Percentiles rank a stretch among this genome's conserved stretches.
Conservation (phyloP, 1,284 basidiomycete species). For the Sparassis latifolia region DNA sequence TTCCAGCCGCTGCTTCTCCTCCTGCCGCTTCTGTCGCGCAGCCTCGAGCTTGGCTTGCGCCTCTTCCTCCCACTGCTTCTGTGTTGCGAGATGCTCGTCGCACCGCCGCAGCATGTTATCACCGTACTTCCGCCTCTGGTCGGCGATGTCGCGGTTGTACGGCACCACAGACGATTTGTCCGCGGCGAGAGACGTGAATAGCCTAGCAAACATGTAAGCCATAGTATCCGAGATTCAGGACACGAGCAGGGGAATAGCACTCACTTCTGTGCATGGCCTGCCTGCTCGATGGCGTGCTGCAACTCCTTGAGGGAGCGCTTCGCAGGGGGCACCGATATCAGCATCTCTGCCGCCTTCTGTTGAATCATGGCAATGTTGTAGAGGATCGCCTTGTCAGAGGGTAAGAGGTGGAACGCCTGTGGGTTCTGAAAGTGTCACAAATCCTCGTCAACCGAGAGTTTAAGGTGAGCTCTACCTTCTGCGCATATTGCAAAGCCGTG, state of each 20-base stretch:
- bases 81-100: conserved; percentile 70
- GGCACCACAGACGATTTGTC: conserved; percentile 70
- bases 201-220: conserved; percentile 32
- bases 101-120: conserved; percentile 76
- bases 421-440: background rate
- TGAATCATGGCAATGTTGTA: conserved; percentile 97
- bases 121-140: conserved; percentile 84
- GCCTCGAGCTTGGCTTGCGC: conserved; percentile 68
- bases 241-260: conserved; percentile 16
- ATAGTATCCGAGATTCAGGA: background rate
- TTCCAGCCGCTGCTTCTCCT: conserved; percentile 57
- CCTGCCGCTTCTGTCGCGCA: conserved; percentile 61
- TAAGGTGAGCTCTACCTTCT: conserved; percentile 42
- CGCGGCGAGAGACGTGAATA: conserved; percentile 77
- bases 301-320: conserved; percentile 81
- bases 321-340: conserved; percentile 65
- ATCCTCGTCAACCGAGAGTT: background rate
- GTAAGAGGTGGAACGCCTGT: conserved; percentile 77
- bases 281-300: conserved; percentile 71
- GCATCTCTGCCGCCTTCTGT: conserved; percentile 88
- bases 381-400: conserved; percentile 79
- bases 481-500: conserved; percentile 73
- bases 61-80: conserved; percentile 72
- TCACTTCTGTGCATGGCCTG: conserved; percentile 84
- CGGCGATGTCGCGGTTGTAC: conserved; percentile 81